A percentile compares a stretch with the other conserved stretches of the same genome.
Conservation (phyloP, 257 asterid genomes). For the Hygrophila difformis region DNA sequence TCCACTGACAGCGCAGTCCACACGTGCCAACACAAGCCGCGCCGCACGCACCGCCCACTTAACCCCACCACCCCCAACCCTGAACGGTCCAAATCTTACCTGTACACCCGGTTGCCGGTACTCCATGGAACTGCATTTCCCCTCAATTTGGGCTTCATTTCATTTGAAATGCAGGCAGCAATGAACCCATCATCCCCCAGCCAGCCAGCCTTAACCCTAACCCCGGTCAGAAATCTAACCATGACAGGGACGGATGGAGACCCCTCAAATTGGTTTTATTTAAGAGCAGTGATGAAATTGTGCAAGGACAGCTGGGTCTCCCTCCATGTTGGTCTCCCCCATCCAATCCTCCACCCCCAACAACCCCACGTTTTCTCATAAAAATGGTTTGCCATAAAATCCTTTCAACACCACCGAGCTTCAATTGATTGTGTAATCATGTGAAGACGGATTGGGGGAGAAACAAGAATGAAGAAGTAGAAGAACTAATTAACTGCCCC, state of each 20-base stretch:
- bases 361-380: constrained; percentile 15
- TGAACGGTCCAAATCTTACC: constrained; percentile 14
- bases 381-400: constrained; percentile 11
- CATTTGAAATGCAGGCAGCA: constrained; percentile 17
- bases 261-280: constrained; percentile 43
- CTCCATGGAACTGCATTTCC: constrained; percentile 35
- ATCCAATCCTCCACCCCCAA: constrained; percentile 3
- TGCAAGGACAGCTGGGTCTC: constrained; percentile 31
- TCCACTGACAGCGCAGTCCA: constrained; percentile 15
- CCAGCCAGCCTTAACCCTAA: constrained; percentile 23
- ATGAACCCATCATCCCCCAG: too few relatives aligned
- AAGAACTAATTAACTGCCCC: too few relatives aligned
- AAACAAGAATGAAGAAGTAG: constrained; percentile 5
- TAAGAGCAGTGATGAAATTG: constrained; percentile 37
- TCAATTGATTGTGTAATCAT: constrained; percentile 33
- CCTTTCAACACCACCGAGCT: constrained; percentile 6
- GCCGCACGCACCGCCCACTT: constrained; percentile 14
- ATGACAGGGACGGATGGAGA: constrained; percentile 19
- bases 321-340: constrained; percentile 13
- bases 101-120: constrained; percentile 25
- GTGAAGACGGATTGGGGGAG: constrained; percentile 17
- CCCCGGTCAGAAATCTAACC: constrained; percentile 72
- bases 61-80: not conserved
- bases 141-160: constrained; percentile 41
- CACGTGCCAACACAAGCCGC: constrained; percentile 18